Evolutionary conservation across 305 asterid genomes (phyloP), one percentile per base, ranked within the genome.

Genomic region (Ajuga reptans): DNA sequence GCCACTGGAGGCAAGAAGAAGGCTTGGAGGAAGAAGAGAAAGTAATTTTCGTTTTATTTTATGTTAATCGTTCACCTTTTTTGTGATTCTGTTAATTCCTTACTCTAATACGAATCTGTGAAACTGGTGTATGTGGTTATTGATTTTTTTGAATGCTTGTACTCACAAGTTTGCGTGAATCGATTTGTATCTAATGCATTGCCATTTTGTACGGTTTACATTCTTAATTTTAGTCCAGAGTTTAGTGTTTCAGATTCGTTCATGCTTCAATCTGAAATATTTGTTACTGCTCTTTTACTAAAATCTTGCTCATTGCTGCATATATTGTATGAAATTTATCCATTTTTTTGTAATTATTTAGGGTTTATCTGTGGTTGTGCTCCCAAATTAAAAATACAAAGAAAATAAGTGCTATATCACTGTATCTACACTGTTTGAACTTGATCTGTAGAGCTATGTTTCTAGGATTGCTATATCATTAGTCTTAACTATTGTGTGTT

Each of bases 1-100:
- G 88, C 88, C 66, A 88, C 92, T 72, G 90, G 90, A 70, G 95
- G 95, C 9, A 87, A 88, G 83, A 77, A 85, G 92, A 88, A 86
- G 83, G 84, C 89, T 0, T 86, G 92, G 90, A 84, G 95, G 80
- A 86, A 88, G 90, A 88, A 88, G 85, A 51, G 89, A 84, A 86
- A 86, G 91, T 82, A 80, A 67, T 27, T 64, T 45, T 37, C 24
- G 1, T 5, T 21, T 59, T 0, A 15, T 51, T 60, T 14, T 24
- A 10, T 9, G 36, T 46, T 3, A 4, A 18, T 41, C n/a, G 1
- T 50, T 71, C 9, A 6, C 6, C 31, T 34, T 0, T 54, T 37
- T 27, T 9, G 39, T 49, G 1, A 0, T n/a, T 14, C 12, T 43
- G 4, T 29, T 17, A 10, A 1, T 18, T 2, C 24, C 2, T 42